phyloP scores from a whole-genome alignment of 2,329 filamentous ascomycete genomes.

The Myrmaecium sp. region DNA sequence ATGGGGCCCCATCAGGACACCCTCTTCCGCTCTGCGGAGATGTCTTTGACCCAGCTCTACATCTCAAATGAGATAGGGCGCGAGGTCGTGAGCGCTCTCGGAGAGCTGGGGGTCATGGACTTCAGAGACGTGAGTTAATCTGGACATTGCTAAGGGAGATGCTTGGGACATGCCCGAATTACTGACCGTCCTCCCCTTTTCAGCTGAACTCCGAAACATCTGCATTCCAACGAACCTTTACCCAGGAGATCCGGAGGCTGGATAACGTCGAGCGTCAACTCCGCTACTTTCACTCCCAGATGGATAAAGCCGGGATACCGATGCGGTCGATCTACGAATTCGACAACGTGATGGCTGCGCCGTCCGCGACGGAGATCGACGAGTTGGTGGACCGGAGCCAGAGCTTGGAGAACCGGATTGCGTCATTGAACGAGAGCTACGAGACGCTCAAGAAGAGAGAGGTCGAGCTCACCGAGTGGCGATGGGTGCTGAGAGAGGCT shows the following conservation, averaged over 20 bases:
- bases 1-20: conserved; percentile 61
- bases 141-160: neutral
- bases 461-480: conserved; percentile 93
- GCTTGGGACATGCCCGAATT: neutral
- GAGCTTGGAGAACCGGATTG: conserved; percentile 78
- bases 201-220: conserved; percentile 86
- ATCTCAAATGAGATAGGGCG: conserved; percentile 97
- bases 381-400: conserved; percentile 86
- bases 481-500: conserved; percentile 91
- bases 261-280: conserved; percentile 98
- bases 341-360: conserved; percentile 67
- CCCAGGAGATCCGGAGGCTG: conserved; percentile 88
- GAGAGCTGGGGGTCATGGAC: conserved; percentile 90
- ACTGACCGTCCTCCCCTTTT: conserved; percentile 2
- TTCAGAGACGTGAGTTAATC: conserved; percentile 71
- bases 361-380: conserved; percentile 88
- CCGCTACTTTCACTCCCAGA: conserved; percentile 86
- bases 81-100: conserved; percentile 90
- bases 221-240: conserved; percentile 94
- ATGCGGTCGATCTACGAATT: conserved; percentile 88
- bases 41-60: conserved; percentile 99
- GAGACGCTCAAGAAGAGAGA: conserved; percentile 96
- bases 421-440: conserved; percentile 91
- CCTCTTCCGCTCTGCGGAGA: conserved; percentile 98
- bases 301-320: conserved; percentile 78